Percentiles rank a stretch among this genome's conserved stretches.
phyloP scores from a whole-genome alignment of 768 basidiomycete species.

The Tubosaeta sp. region DNA sequence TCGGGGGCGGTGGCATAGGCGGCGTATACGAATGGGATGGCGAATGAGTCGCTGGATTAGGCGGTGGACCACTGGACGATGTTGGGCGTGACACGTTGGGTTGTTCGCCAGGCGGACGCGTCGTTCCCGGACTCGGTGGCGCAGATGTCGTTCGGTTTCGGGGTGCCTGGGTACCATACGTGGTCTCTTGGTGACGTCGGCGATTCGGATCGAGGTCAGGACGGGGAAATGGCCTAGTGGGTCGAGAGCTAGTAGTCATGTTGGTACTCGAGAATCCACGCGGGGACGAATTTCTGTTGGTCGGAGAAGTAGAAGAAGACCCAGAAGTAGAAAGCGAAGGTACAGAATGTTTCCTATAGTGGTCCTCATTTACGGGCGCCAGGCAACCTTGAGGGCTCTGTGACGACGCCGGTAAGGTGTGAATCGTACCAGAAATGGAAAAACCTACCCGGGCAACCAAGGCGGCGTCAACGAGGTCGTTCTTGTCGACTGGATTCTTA shows the following conservation, averaged over 20 bases:
- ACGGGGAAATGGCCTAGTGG: conserved; percentile 45
- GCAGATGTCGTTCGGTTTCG: conserved; percentile 23
- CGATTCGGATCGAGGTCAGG: conserved; percentile 58
- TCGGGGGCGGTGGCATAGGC: conserved; percentile 42
- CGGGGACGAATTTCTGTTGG: conserved; percentile 13
- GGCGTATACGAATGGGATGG: conserved; percentile 29
- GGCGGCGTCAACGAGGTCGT: conserved; percentile 69
- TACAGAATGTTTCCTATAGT: conserved; percentile 29
- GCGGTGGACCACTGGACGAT: conserved; percentile 16
- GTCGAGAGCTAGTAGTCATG: conserved; percentile 17
- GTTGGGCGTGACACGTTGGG: conserved; percentile 11
- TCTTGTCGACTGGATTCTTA: conserved; percentile 67
- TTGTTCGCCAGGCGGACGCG: conserved; percentile 1
- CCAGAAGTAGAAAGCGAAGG: conserved; percentile 13
- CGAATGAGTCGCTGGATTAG: conserved; percentile 8
- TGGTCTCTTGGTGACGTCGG: conserved; percentile 18
- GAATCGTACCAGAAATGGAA: neutral
- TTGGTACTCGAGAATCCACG: conserved; percentile 11
- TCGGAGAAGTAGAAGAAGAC: conserved; percentile 12
- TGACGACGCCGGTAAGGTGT: neutral
- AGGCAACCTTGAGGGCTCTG: conserved; percentile 64
- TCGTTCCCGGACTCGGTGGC: conserved; percentile 12
- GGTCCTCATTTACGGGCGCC: conserved; percentile 53
- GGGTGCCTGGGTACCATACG: conserved; percentile 13
- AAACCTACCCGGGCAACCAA: conserved; percentile 45